Evolutionary conservation across 2,329 filamentous ascomycete species (phyloP), one percentile per base, ranked within the genome.

Genomic region (Microcyclosporella mali): DNA sequence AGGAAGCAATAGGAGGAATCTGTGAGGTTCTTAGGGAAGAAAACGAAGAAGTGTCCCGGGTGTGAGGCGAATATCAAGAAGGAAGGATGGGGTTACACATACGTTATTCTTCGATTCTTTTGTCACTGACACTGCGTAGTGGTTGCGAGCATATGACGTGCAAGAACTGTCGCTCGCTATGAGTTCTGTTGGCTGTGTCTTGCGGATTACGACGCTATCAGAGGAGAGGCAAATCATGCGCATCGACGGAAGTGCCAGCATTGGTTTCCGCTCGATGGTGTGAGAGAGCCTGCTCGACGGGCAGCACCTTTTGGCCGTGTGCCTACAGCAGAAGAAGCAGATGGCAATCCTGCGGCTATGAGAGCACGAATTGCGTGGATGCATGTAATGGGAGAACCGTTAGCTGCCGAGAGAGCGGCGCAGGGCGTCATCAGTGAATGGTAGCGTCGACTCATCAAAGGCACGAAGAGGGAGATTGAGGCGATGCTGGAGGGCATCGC

Each of bases 161-260:
- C 37, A 36, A 14, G 4, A 33, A 19, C n/a, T 58, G 54, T 27
- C 12, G 37, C 2, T 27, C 12, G 37, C 2, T 25, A 52, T 21
- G 30, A 57, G 32, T 58, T 56, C 46, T 58, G 56, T 33, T 58
- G 48, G 45, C 12, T 40, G 9, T 58, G 54, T 39, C 33, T 50
- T 2, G 49, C 48, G 6, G 17, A 37, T 3, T 49, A 55, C 18
- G 6, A 4, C 1, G 37, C 11, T 14, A 49, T 49, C 19, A 14
- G 16, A 3, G 3, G 12, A 3, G 19, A 41, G 21, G 40, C 33
- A 17, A 41, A 44, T 29, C 18, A 25, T 18, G 10, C n/a, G n/a
- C 40, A 41, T 25, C 16, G 30, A 15, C 3, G 6, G 32, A 8
- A 29, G 7, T 41, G 40, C 19, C 27, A 6, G 15, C 25, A 41